These are phyloP conservation scores for Xylona heveae DNA, from an alignment of 495 filamentous ascomycete species.

Conservation along the genomic window DNA sequence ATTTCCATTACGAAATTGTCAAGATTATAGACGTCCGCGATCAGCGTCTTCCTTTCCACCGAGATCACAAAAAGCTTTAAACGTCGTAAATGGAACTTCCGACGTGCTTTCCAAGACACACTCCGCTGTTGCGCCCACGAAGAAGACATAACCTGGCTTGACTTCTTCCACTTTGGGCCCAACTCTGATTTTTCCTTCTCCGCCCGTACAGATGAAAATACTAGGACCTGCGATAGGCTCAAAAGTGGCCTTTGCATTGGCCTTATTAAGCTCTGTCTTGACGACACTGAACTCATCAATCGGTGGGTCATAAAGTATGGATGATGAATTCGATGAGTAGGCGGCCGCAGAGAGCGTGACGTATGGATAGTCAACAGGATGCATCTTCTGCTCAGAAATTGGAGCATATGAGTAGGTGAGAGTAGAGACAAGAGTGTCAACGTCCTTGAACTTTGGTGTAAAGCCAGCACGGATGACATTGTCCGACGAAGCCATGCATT, in stretches of 20 bases:
- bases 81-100: slow-evolving; percentile 55
- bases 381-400: slow-evolving; percentile 84
- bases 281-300: slow-evolving; percentile 94
- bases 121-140: slow-evolving; percentile 82
- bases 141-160: slow-evolving; percentile 66
- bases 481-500: slow-evolving; percentile 96
- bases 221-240: slow-evolving; percentile 74
- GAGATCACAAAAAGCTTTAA: slow-evolving; percentile 90
- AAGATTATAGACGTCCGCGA: no score
- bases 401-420: slow-evolving; percentile 88
- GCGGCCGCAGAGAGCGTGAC: slow-evolving; percentile 54
- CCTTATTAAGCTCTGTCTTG: slow-evolving; percentile 47
- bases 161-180: slow-evolving; percentile 55
- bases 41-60: slow-evolving; percentile 27
- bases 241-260: slow-evolving; percentile 64
- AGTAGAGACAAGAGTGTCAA: slow-evolving; percentile 74
- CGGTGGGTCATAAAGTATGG: slow-evolving; percentile 72
- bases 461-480: slow-evolving; percentile 96
- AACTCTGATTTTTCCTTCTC: slow-evolving; percentile 63
- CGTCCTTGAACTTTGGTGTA: slow-evolving; percentile 96
- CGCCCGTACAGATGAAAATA: slow-evolving; percentile 73
- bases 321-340: slow-evolving; percentile 49
- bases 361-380: slow-evolving; percentile 63
- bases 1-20: no score
- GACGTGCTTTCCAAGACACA: slow-evolving; percentile 48